These are phyloP conservation scores for Tetracentron sinense DNA, from an alignment of 164 flowering plant genomes.

Conservation along the genomic window DNA sequence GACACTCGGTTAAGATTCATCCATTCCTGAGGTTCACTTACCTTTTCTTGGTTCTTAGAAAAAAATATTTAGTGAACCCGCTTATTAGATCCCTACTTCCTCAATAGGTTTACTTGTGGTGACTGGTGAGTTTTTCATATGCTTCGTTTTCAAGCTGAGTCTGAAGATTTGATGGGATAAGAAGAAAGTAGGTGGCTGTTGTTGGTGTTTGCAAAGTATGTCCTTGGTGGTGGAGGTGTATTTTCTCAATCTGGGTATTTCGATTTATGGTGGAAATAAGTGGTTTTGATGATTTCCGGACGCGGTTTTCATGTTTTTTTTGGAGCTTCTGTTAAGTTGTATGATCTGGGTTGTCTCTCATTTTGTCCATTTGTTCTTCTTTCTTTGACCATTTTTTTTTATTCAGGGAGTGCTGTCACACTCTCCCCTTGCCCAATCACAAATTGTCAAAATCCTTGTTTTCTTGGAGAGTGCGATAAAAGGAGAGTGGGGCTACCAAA, in stretches of 20 bases:
- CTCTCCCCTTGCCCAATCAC: too few relatives aligned
- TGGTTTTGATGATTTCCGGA: constrained; percentile 13
- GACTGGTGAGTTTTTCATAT: neutral
- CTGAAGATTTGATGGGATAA: neutral
- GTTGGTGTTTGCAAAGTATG: neutral
- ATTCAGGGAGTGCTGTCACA: too few relatives aligned
- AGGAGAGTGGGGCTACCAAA: too few relatives aligned
- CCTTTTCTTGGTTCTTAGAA: too few relatives aligned
- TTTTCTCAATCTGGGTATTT: neutral
- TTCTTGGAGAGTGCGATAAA: too few relatives aligned
- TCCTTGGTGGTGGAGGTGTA: neutral
- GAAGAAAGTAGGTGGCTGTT: neutral
- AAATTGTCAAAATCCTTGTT: too few relatives aligned
- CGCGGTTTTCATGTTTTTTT: constrained; percentile 12
- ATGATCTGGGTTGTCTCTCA: neutral
- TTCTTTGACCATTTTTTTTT: too few relatives aligned
- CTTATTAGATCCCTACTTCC: too few relatives aligned
- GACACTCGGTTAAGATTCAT: too few relatives aligned
- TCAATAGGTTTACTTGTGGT: too few relatives aligned
- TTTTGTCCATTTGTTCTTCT: neutral
- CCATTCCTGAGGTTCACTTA: too few relatives aligned
- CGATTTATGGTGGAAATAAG: constrained; percentile 5
- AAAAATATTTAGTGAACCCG: too few relatives aligned
- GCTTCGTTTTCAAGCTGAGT: neutral
- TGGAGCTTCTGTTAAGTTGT: constrained; percentile 15